A percentile compares a stretch with the other conserved stretches of the same genome.
Conservation (phyloP, 352 stramenopile genomes). For the Globisporangium middletonii region DNA sequence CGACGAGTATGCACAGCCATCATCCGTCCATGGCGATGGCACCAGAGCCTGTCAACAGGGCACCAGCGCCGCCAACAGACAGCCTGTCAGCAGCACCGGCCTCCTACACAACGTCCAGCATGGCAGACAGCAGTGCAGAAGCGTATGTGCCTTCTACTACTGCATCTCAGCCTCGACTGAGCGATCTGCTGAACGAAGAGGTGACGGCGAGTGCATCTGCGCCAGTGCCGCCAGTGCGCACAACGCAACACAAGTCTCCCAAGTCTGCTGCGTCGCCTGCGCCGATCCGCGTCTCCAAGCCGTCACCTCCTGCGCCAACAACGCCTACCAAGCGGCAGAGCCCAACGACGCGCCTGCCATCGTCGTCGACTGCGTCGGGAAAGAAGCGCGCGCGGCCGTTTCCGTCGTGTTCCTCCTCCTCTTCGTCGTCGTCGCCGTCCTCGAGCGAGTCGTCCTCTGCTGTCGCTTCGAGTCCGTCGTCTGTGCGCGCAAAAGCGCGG, state of each 20-base stretch:
- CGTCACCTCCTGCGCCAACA: not conserved
- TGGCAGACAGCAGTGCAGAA: no score
- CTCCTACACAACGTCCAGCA: no score
- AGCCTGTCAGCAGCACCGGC: not conserved
- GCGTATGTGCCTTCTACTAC: no score
- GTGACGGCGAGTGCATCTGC: no score
- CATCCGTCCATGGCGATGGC: not conserved
- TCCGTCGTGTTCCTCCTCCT: not conserved
- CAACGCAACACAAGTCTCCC: not conserved
- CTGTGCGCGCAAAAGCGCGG: not conserved
- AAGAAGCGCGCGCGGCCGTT: slow-evolving; percentile 25
- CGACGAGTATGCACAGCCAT: no score
- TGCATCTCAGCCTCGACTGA: no score
- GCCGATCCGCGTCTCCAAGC: no score
- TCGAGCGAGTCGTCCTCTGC: not conserved
- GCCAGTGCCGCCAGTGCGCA: no score
- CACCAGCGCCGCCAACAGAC: not conserved
- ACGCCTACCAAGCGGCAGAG: not conserved
- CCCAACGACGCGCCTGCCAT: not conserved
- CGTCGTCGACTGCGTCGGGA: slow-evolving; percentile 1
- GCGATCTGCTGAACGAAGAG: no score
- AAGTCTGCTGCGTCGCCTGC: no score
- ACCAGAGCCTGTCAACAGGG: not conserved
- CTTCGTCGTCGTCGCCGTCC: slow-evolving; percentile 1
- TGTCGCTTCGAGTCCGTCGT: not conserved